Percentiles rank a stretch among this genome's conserved stretches.
phyloP scores from a whole-genome alignment of 495 filamentous ascomycete species.

The Xylaria scruposa region DNA sequence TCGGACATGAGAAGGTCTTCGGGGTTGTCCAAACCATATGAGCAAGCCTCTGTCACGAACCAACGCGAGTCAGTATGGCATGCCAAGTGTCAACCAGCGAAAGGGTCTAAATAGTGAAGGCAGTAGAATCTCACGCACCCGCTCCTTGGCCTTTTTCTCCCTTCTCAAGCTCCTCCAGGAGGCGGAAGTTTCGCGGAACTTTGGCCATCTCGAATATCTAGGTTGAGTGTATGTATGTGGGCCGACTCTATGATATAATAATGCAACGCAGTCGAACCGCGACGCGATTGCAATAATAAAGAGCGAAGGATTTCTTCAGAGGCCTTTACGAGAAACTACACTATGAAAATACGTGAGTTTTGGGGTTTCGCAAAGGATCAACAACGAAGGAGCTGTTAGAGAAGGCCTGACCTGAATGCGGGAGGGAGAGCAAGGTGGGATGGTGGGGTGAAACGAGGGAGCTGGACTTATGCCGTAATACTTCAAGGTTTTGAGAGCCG shows the following conservation, averaged over 20 bases:
- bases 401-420: background rate
- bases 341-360: background rate
- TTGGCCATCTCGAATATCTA: slow-evolving; percentile 63
- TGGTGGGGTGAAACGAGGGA: slow-evolving; percentile 27
- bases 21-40: slow-evolving; percentile 92
- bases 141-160: slow-evolving; percentile 96
- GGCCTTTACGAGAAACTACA: background rate
- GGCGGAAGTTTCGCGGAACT: slow-evolving; percentile 91
- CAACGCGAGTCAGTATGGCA: background rate
- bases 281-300: background rate
- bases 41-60: slow-evolving; percentile 74
- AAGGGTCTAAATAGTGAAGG: background rate
- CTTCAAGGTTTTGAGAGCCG: background rate
- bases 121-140: slow-evolving; percentile 58
- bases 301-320: background rate
- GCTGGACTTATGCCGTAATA: background rate
- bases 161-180: slow-evolving; percentile 97
- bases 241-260: background rate
- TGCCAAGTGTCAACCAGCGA: background rate
- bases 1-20: slow-evolving; percentile 97
- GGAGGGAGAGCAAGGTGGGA: slow-evolving; percentile 22
- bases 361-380: background rate
- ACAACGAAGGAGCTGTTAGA: background rate
- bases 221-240: background rate
- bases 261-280: background rate